Base-by-base conservation (phyloP, 768 basidiomycete species). In the Suillus subluteus region DNA sequence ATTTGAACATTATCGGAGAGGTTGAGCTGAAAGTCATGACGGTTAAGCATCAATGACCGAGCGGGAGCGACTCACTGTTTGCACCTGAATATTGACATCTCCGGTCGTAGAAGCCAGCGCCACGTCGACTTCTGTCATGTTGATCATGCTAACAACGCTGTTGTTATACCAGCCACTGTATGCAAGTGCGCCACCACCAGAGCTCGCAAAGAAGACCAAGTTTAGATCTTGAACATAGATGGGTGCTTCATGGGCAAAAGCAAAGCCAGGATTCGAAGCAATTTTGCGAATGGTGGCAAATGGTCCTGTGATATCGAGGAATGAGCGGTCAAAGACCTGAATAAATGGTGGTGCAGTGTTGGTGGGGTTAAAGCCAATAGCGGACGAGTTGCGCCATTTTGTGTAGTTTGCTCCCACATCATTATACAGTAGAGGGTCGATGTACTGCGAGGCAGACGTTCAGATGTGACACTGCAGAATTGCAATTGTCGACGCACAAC, bases 211-310 rank as follows among this genome's bases (percentile, higher is more conserved):
- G 79, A 87, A 89, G 3, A 94, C 80, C 68, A 90, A 86, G 72
- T 91, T 84, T 7, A 86, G 87, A 23, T 79, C 81, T 6, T 86
- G 75, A 48, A 84, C 79, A 76, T 86, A 91, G 2, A 91, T 79
- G 0, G 89, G 89, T 11, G 89, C 91, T 76, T 92, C 91, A 72
- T 92, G 91, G 18, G 90, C 90, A 67, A 91, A 88, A 13, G 87
- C 87, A 74, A 88, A 88, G 6, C 81, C 83, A 7, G 82, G 80
- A 67, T 87, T 87, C 13, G 84, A 82, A 2, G 89, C 87, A 59
- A 94, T 83, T 63, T 85, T 73, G 9, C 83, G 81, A 62, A 92
- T 81, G 2, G 82, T 82, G 4, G 91, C 85, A 32, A 78, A 79
- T 8, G 76, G 70, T 2, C 90, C 91, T 1, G 91, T 82, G 66